These are phyloP conservation scores for Aureobasidium melanogenum DNA, from an alignment of 2,329 filamentous ascomycete genomes.

Conservation along the genomic window DNA sequence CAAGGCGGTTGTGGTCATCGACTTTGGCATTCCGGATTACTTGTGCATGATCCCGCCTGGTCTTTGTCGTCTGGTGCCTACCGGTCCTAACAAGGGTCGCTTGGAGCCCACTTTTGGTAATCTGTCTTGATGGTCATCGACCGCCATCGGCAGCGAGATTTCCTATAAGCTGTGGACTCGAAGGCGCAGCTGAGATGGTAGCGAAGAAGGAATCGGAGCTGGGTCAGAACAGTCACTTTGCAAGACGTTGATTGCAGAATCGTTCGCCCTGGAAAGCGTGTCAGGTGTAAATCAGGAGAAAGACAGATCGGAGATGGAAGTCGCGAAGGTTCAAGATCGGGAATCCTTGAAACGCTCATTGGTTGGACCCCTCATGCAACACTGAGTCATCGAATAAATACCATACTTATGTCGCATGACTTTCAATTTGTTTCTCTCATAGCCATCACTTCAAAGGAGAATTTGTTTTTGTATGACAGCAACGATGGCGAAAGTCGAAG, in stretches of 20 bases:
- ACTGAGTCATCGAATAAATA: background rate
- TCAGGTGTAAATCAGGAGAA: no score
- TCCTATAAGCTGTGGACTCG: no score
- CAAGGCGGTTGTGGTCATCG: background rate
- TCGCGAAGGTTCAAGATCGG: no score
- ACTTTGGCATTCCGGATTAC: background rate
- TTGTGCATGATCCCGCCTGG: background rate
- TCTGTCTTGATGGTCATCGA: background rate
- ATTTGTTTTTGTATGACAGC: no score
- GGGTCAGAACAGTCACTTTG: no score
- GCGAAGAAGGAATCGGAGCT: no score
- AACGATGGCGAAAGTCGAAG: background rate
- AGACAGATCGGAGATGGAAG: no score
- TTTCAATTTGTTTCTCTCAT: background rate
- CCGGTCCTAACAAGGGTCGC: background rate
- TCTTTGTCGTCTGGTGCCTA: background rate
- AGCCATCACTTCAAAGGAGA: background rate
- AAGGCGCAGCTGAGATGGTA: no score
- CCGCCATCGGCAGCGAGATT: no score
- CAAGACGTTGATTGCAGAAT: no score
- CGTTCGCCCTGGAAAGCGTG: no score
- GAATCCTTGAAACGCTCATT: background rate
- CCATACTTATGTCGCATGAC: background rate
- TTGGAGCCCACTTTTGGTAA: background rate
- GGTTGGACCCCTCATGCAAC: background rate